Base-by-base conservation (phyloP, 441 rosid genomes). In the Rhodomyrtus psidioides region DNA sequence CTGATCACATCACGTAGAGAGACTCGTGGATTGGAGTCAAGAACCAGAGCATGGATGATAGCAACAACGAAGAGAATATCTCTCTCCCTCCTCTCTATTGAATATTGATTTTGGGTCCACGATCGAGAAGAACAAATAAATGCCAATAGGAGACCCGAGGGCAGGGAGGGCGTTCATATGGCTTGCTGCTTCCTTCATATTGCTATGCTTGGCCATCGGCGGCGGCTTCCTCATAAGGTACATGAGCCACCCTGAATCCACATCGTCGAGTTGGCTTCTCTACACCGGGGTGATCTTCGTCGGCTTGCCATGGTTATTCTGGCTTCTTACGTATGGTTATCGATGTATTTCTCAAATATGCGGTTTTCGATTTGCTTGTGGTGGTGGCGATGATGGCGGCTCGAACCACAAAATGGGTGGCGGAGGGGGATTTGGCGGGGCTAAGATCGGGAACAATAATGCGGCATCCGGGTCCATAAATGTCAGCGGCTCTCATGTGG, bases 271-370 rank as follows among this genome's bases (percentile, higher is more conserved):
- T 28, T 93, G 94, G 95, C 92, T 94, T 39, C 92, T 93, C 49
- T 76, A 90, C 62, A 89, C 89, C 13, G 99, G 99, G 65, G 90
- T 94, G 34, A 14, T 88, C 90, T 92, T 95, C 15, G 94, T 94
- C 58, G 93, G 95, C 90, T 89, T 96, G 26, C 99, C 98, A 26
- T 95, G 98, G 99, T 53, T 92, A 44, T 96, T 96, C 86, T 95
- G 99, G 99, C 7, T 89, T 58, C 27, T 92, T 53, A 93, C 96
- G 0, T 91, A 93, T 84, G 27, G 91, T 12, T 96, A 95, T 79
- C 96, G 96, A 5, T 65, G 95, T 57, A 2, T 93, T 39, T 96
- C 98, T 9, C 91, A 98, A 16, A 82, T 87, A 14, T 89, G 88
- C 16, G 97, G 99, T 6, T 90, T 94, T 59, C 90, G 99, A 79